These are phyloP conservation scores for Nicotiana rustica DNA, from an alignment of 305 asterid genomes.

Conservation along the genomic window DNA sequence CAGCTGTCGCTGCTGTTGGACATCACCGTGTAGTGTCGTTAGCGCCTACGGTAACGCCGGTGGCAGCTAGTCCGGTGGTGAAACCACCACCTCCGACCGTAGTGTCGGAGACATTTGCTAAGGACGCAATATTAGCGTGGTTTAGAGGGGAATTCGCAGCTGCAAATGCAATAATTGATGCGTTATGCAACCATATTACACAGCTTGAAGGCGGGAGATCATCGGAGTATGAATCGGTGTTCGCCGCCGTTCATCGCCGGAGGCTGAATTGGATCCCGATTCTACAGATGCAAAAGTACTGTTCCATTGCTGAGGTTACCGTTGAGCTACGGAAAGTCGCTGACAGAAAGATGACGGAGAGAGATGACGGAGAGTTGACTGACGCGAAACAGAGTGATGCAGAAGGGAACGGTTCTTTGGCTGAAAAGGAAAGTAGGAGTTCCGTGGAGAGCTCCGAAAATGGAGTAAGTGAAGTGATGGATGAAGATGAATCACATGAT, in stretches of 20 bases:
- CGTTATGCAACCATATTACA: conserved; percentile 79
- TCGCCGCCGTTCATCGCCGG: conserved; percentile 82
- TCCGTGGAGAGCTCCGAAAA: conserved; percentile 45
- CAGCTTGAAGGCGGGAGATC: conserved; percentile 64
- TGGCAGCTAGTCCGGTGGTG: conserved; percentile 30
- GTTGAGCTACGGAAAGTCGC: conserved; percentile 74
- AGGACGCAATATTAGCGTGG: conserved; percentile 94
- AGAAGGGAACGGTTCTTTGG: conserved; percentile 48
- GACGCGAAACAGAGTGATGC: conserved; percentile 40
- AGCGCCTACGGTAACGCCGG: neutral
- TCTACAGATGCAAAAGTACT: conserved; percentile 93
- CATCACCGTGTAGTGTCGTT: conserved; percentile 28
- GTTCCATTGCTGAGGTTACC: conserved; percentile 79
- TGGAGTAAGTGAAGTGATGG: conserved; percentile 60
- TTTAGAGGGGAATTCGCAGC: conserved; percentile 97
- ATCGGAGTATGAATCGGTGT: conserved; percentile 69
- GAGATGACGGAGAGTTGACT: conserved; percentile 37
- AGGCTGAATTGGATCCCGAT: conserved; percentile 96
- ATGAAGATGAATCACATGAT: conserved; percentile 59
- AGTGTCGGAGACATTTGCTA: conserved; percentile 72
- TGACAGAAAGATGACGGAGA: conserved; percentile 58
- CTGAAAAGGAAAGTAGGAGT: conserved; percentile 41
- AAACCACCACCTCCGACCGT: conserved; percentile 55
- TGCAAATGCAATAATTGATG: conserved; percentile 94
- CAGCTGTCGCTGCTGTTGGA: conserved; percentile 31